A percentile compares a stretch with the other conserved stretches of the same genome.
Conservation (phyloP, 768 basidiomycete species). For the Sporobolomyces roseus region DNA sequence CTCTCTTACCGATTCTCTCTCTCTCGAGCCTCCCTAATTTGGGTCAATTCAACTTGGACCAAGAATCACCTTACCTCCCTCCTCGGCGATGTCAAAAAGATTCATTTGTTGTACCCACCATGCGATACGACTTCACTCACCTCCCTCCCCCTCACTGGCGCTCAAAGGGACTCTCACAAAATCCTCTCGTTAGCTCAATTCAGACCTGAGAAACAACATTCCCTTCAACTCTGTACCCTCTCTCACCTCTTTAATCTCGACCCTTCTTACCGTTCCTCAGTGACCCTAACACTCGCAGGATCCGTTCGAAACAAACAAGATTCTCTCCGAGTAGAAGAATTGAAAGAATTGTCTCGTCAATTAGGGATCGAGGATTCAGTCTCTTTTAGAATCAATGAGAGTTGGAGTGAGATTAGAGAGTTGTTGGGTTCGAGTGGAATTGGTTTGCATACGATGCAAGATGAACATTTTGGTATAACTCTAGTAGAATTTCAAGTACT, state of each 20-base stretch:
- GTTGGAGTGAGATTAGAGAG: constrained; percentile 64
- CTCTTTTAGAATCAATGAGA: constrained; percentile 75
- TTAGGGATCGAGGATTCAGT: constrained; percentile 68
- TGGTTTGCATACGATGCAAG: constrained; percentile 92
- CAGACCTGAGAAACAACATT: constrained; percentile 91
- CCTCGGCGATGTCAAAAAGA: constrained; percentile 48
- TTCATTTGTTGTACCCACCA: constrained; percentile 73
- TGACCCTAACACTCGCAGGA: constrained; percentile 73
- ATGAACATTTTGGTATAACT: constrained; percentile 98
- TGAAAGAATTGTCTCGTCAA: constrained; percentile 60
- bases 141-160: constrained; percentile 51
- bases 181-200: constrained; percentile 91
- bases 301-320: constrained; percentile 78
- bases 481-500: constrained; percentile 94
- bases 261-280: constrained; percentile 57
- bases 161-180: constrained; percentile 37
- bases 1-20: constrained; percentile 73
- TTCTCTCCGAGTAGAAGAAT: constrained; percentile 60
- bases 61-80: constrained; percentile 74
- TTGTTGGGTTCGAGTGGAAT: constrained; percentile 73
- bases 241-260: constrained; percentile 57
- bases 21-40: constrained; percentile 59
- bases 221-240: constrained; percentile 70
- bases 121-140: constrained; percentile 77
- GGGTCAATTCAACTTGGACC: constrained; percentile 98